Evolutionary conservation across 148 eudicot species (phyloP).

Genomic region (Persicaria maculosa): DNA sequence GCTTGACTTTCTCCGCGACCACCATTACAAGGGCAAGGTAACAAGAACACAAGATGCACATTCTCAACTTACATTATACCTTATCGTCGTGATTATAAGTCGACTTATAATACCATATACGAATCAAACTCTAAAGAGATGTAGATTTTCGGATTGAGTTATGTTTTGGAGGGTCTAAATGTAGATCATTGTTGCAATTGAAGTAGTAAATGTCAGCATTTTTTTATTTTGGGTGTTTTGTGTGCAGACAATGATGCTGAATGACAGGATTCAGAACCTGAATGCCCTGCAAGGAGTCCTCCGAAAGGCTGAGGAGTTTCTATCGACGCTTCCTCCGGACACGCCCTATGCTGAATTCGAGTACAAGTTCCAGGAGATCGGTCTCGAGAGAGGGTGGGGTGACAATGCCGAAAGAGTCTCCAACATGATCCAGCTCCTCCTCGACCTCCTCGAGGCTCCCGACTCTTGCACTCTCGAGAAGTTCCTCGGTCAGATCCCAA

Average conservation of each 20-base stretch:
- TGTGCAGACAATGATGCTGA: slow-evolving; percentile 83
- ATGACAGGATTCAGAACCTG: slow-evolving; percentile 71
- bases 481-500: slow-evolving; percentile 81
- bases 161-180: not conserved
- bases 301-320: slow-evolving; percentile 82
- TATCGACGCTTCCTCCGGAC: slow-evolving; percentile 51
- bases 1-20: slow-evolving; percentile 72
- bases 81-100: no score
- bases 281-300: slow-evolving; percentile 61
- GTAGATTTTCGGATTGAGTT: no score
- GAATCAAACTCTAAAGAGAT: no score
- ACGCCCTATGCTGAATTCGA: slow-evolving; percentile 79
- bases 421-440: slow-evolving; percentile 78
- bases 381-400: slow-evolving; percentile 98
- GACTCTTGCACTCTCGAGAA: slow-evolving; percentile 91
- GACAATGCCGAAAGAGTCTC: slow-evolving; percentile 69
- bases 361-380: slow-evolving; percentile 81
- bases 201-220: no score
- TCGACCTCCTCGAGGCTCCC: slow-evolving; percentile 97
- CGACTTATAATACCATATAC: no score
- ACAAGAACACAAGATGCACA: not conserved
- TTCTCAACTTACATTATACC: no score
- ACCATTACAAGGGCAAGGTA: slow-evolving; percentile 95
- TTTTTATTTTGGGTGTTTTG: not conserved
- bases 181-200: not conserved